A percentile compares a stretch with the other conserved stretches of the same genome.
Conservation (phyloP, 345 rosid genomes). For the Gossypium sturtianum region DNA sequence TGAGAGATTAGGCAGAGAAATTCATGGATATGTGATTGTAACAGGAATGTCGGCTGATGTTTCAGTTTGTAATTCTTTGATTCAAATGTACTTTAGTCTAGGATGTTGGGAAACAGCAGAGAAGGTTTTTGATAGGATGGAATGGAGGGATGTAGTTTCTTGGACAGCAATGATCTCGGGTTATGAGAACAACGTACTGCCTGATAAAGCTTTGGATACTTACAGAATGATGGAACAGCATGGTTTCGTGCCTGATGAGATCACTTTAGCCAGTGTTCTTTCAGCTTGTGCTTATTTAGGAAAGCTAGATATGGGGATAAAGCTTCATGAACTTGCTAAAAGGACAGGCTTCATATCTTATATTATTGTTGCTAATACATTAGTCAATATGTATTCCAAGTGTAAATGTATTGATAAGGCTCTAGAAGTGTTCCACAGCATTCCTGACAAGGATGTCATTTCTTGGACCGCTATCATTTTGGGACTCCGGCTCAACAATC, state of each 20-base stretch:
- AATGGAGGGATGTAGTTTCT: constrained; percentile 59
- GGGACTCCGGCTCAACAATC: constrained; percentile 65
- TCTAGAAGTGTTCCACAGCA: constrained; percentile 50
- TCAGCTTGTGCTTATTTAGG: constrained; percentile 67
- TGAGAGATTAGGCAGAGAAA: constrained; percentile 52
- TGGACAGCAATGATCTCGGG: constrained; percentile 87
- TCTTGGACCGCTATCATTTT: constrained; percentile 81
- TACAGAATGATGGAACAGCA: constrained; percentile 57
- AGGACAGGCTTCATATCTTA: constrained; percentile 48
- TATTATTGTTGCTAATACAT: constrained; percentile 57
- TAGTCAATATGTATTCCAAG: constrained; percentile 84
- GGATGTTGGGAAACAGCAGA: constrained; percentile 52
- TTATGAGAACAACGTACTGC: constrained; percentile 49
- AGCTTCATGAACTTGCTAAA: constrained; percentile 59
- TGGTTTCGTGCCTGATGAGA: constrained; percentile 52
- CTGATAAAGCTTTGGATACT: constrained; percentile 47
- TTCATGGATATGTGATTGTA: constrained; percentile 56
- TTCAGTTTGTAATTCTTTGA: constrained; percentile 64
- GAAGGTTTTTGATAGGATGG: constrained; percentile 51
- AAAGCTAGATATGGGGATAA: constrained; percentile 43
- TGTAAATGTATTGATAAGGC: constrained; percentile 64
- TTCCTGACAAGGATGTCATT: constrained; percentile 63
- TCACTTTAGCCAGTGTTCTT: constrained; percentile 58
- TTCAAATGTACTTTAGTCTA: constrained; percentile 58
- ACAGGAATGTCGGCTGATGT: constrained; percentile 41